Percentiles rank a stretch among this genome's conserved stretches.
phyloP scores from a whole-genome alignment of 1,284 basidiomycete species.

The Ceratobasidium sp. region DNA sequence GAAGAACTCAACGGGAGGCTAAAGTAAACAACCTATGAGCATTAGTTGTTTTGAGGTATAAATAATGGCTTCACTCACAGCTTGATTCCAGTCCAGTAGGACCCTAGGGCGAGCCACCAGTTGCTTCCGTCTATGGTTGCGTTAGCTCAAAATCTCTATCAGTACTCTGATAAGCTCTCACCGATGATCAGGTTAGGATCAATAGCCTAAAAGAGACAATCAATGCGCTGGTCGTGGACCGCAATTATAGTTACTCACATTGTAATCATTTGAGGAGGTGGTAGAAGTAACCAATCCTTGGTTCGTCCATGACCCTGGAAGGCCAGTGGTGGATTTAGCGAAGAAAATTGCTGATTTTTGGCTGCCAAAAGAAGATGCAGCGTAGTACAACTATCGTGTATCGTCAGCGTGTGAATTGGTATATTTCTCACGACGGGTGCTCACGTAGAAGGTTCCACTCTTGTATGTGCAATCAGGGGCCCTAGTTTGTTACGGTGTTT shows the following conservation, averaged over 20 bases:
- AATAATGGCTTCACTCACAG: conserved; percentile 54
- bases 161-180: background rate
- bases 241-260: conserved; percentile 55
- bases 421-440: conserved; percentile 36
- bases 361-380: conserved; percentile 51
- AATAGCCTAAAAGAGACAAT: conserved; percentile 58
- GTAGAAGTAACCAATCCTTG: conserved; percentile 64
- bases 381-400: conserved; percentile 51
- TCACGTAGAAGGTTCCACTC: conserved; percentile 60
- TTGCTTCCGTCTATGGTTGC: conserved; percentile 41
- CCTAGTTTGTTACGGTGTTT: conserved; percentile 49
- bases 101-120: conserved; percentile 48
- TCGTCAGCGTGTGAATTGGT: background rate
- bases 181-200: conserved; percentile 56
- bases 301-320: conserved; percentile 59
- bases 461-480: conserved; percentile 64
- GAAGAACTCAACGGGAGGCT: conserved; percentile 51
- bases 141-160: background rate
- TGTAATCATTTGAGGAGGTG: conserved; percentile 58
- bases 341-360: conserved; percentile 50
- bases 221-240: conserved; percentile 8
- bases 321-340: conserved; percentile 47
- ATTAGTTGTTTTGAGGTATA: background rate
- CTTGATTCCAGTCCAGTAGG: conserved; percentile 47
- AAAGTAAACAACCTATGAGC: background rate